A percentile compares a stretch with the other conserved stretches of the same genome.
Conservation (phyloP, 139 green algal genomes). For the Zygnema circumcarinatum region DNA sequence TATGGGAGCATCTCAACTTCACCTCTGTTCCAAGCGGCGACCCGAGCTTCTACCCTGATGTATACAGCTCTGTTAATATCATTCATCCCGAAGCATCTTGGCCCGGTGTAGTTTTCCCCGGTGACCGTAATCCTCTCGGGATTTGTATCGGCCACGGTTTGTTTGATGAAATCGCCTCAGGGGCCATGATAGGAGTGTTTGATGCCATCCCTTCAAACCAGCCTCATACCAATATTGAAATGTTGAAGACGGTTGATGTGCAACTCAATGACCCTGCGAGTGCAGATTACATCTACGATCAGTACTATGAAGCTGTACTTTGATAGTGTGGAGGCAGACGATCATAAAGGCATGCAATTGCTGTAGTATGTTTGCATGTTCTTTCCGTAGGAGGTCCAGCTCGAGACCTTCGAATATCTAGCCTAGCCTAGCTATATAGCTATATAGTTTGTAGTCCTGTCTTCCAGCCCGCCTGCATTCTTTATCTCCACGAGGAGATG, state of each 20-base stretch:
- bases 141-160: slow-evolving; percentile 8
- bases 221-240: not conserved
- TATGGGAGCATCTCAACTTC: not conserved
- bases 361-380: no score
- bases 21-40: not conserved
- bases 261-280: not conserved
- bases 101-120: not conserved
- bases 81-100: not conserved
- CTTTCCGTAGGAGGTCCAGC: no score
- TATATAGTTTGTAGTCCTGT: no score
- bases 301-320: not conserved
- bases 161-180: slow-evolving; percentile 1
- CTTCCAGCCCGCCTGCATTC: no score
- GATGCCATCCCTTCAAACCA: not conserved
- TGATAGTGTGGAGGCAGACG: no score
- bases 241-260: slow-evolving; percentile 4
- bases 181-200: not conserved
- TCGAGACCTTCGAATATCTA: no score
- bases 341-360: no score
- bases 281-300: slow-evolving; percentile 18
- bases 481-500: no score
- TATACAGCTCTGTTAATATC: not conserved
- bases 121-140: not conserved
- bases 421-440: no score
- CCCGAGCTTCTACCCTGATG: not conserved